Evolutionary conservation across 129 eudicot genomes (phyloP).

Genomic region (Chrysanthemum makinoi): DNA sequence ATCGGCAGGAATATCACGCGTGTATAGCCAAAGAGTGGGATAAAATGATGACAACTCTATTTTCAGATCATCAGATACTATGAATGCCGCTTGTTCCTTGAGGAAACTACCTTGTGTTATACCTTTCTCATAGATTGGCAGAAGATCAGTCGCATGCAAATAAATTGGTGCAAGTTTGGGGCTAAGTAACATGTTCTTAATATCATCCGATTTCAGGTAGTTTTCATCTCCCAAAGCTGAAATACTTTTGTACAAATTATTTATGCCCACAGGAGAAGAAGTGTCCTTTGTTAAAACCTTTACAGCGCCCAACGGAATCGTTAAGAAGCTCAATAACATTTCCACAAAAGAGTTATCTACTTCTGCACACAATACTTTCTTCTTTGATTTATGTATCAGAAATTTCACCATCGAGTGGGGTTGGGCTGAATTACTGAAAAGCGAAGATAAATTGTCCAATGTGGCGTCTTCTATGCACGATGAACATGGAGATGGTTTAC

Average conservation of each 20-base stretch:
- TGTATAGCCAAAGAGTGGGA: slow-evolving; percentile 21
- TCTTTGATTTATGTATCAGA: slow-evolving; percentile 34
- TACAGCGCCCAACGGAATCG: slow-evolving; percentile 33
- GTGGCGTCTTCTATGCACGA: neutral
- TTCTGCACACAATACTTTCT: slow-evolving; percentile 37
- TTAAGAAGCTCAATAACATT: slow-evolving; percentile 35
- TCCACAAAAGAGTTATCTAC: slow-evolving; percentile 37
- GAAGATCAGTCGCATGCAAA: neutral
- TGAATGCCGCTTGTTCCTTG: slow-evolving; percentile 21
- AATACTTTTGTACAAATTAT: slow-evolving; percentile 38
- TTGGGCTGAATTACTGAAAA: neutral
- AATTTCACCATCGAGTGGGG: slow-evolving; percentile 18
- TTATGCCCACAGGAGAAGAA: slow-evolving; percentile 8
- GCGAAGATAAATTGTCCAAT: neutral
- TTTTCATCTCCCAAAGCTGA: slow-evolving; percentile 21
- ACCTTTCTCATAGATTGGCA: slow-evolving; percentile 8
- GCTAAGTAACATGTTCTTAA: slow-evolving; percentile 22
- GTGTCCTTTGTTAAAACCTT: neutral
- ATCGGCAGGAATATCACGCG: slow-evolving; percentile 7
- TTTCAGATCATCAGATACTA: slow-evolving; percentile 35
- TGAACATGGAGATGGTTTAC: neutral
- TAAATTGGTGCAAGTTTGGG: slow-evolving; percentile 22
- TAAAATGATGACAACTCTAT: slow-evolving; percentile 14
- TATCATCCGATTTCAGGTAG: slow-evolving; percentile 29
- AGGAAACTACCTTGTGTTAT: slow-evolving; percentile 19